Percentiles rank a stretch among this genome's conserved stretches.
These are phyloP conservation scores for Yamadazyma philogaea DNA, from an alignment of 805 yeast genomes.

Conservation along the genomic window DNA sequence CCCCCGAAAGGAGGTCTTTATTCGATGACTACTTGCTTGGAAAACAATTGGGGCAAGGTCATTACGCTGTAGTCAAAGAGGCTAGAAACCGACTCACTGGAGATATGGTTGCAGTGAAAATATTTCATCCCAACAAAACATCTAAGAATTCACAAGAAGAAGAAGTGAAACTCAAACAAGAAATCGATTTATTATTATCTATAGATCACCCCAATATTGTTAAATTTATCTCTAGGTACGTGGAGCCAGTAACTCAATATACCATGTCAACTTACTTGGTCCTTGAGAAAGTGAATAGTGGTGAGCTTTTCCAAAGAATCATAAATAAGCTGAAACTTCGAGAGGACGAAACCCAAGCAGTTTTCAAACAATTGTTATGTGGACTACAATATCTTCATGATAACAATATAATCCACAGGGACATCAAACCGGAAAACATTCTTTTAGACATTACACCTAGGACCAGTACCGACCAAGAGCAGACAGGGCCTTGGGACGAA, in stretches of 20 bases:
- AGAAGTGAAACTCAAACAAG: constrained; percentile 53
- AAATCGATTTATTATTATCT: constrained; percentile 60
- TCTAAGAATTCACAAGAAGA: constrained; percentile 25
- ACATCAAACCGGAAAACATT: constrained; percentile 45
- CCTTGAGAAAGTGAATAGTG: constrained; percentile 69
- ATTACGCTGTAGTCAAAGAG: constrained; percentile 77
- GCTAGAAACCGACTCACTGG: constrained; percentile 59
- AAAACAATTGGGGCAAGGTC: constrained; percentile 67
- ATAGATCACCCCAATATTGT: constrained; percentile 72
- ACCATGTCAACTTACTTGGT: constrained; percentile 58
- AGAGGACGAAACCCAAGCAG: constrained; percentile 58
- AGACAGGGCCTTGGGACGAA: constrained; percentile 56
- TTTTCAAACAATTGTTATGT: constrained; percentile 47
- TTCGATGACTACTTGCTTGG: constrained; percentile 58
- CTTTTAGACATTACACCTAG: constrained; percentile 51
- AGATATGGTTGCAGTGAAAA: constrained; percentile 66
- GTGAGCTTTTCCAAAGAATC: constrained; percentile 72
- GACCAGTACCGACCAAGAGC: constrained; percentile 20
- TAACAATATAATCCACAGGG: constrained; percentile 42
- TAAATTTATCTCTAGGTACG: constrained; percentile 55
- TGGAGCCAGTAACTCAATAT: constrained; percentile 51
- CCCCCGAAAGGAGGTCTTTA: constrained; percentile 38
- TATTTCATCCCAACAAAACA: constrained; percentile 56
- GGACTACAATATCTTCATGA: constrained; percentile 40
- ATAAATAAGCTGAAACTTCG: constrained; percentile 59